These are phyloP conservation scores for Thozetella sp. DNA, from an alignment of 495 filamentous ascomycete species.

Conservation along the genomic window DNA sequence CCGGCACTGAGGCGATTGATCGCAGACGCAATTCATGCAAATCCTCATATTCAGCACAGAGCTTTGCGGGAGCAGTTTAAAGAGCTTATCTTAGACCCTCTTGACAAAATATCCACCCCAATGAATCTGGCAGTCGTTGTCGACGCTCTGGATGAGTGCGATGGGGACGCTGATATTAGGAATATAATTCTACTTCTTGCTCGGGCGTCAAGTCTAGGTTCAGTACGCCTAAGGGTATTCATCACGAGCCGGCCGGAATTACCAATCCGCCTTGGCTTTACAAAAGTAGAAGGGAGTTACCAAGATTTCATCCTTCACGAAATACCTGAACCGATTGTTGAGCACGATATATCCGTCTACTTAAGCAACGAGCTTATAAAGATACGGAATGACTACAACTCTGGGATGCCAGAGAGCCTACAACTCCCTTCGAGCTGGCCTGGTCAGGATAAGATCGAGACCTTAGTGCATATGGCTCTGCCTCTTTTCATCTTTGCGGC, in stretches of 20 bases:
- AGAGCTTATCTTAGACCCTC: background rate
- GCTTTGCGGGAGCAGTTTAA: conserved; percentile 18
- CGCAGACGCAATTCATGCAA: background rate
- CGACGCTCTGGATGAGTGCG: conserved; percentile 30
- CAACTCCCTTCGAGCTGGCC: conserved; percentile 37
- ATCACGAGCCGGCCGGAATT: conserved; percentile 23
- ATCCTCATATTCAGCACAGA: background rate
- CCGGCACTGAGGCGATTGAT: conserved; percentile 11
- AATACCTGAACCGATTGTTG: conserved; percentile 17
- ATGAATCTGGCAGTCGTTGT: background rate
- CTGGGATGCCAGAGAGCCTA: background rate
- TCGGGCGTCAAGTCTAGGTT: conserved; percentile 1
- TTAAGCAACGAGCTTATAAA: conserved; percentile 18
- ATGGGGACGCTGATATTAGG: conserved; percentile 29
- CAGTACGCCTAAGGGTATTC: conserved; percentile 11
- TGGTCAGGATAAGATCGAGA: conserved; percentile 19
- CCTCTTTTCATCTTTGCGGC: conserved; percentile 47
- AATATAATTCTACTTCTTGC: conserved; percentile 32
- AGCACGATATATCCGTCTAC: conserved; percentile 27
- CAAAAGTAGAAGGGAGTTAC: conserved; percentile 11
- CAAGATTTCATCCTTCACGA: conserved; percentile 25
- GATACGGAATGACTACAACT: conserved; percentile 15
- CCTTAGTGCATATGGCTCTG: conserved; percentile 33
- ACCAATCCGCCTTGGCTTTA: conserved; percentile 24
- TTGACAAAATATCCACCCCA: background rate